These are phyloP conservation scores for Pyrenophora teres DNA, from an alignment of 2,329 filamentous ascomycete genomes.

Conservation along the genomic window DNA sequence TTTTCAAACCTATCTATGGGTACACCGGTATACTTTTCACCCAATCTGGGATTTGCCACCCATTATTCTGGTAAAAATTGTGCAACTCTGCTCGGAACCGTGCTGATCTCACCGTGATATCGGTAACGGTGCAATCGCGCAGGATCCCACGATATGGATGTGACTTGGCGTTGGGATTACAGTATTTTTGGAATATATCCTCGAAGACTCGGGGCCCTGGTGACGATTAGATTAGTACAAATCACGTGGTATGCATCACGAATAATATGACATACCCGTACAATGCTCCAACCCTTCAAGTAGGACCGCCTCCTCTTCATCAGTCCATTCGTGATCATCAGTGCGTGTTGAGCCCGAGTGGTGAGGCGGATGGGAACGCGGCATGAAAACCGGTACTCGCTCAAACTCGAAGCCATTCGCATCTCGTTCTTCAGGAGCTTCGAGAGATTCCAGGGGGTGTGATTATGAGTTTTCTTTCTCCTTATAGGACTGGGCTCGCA, in stretches of 20 bases:
- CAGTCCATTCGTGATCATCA: slow-evolving; percentile 35
- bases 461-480: slow-evolving; percentile 15
- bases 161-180: slow-evolving; percentile 13
- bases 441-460: slow-evolving; percentile 17
- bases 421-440: slow-evolving; percentile 38
- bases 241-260: background rate
- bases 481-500: slow-evolving; percentile 28
- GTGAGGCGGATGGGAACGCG: slow-evolving; percentile 33
- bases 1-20: slow-evolving; percentile 6
- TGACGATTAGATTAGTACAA: slow-evolving; percentile 5
- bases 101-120: slow-evolving; percentile 33
- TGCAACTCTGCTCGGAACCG: slow-evolving; percentile 26
- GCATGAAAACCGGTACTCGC: slow-evolving; percentile 45
- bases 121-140: slow-evolving; percentile 35
- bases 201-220: slow-evolving; percentile 34
- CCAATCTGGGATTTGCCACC: slow-evolving; percentile 33
- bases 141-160: slow-evolving; percentile 19
- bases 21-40: slow-evolving; percentile 33
- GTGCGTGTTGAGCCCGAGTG: slow-evolving; percentile 12
- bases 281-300: slow-evolving; percentile 35
- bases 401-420: slow-evolving; percentile 48
- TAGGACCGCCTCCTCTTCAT: slow-evolving; percentile 40
- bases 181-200: slow-evolving; percentile 36
- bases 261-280: slow-evolving; percentile 26
- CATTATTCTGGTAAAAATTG: slow-evolving; percentile 19